Evolutionary conservation across 371 early-diverging fungal species (phyloP), one percentile per base, ranked within the genome.

Genomic region (Apophysomyces trapeziformis): DNA sequence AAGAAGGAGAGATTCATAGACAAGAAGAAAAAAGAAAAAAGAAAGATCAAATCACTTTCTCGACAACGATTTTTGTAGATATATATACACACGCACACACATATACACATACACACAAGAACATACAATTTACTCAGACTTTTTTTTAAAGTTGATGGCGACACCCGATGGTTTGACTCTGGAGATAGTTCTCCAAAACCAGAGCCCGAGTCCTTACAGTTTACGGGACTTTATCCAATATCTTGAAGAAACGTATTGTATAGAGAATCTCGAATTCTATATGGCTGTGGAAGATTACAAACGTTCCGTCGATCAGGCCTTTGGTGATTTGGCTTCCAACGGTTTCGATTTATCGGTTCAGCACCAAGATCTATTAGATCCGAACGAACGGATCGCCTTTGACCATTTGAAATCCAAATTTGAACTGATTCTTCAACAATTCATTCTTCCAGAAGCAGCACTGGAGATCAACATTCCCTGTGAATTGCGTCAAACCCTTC

Each of bases 381-480:
- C 64, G 5, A 63, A 73, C 57, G 69, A 77, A 11, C 54, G 39
- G 7, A 44, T 69, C 2, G 66, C 68, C 44, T 80, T 77, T 50
- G 68, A 72, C 5, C 67, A 60, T 0, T 54, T 80, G 16, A 68
- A 68, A 37, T 58, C 65, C 21, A 70, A 72, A 46, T 80, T 80
- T 45, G 64, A 77, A 14, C 57, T 58, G 37, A 80, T 80, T 1
- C 44, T 80, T 1, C 58, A 68, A 39, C 63, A 63, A 0, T 77
- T 71, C 39, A 70, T 80, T 12, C 54, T 73, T 9, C 67, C 65
- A 50, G 72, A 80, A 57, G 71, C 80, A 16, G 65, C 71, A 6
- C 77, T 75, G 64, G 80, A 80, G 62, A 75, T 80, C 58, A 80
- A 80, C 35, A 77, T 80, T 41, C 80, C 73, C 1, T 73, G 68